Evolutionary conservation across 768 basidiomycete genomes (phyloP), one percentile per base, ranked within the genome.

Genomic region (Kwoniella heveanensis): DNA sequence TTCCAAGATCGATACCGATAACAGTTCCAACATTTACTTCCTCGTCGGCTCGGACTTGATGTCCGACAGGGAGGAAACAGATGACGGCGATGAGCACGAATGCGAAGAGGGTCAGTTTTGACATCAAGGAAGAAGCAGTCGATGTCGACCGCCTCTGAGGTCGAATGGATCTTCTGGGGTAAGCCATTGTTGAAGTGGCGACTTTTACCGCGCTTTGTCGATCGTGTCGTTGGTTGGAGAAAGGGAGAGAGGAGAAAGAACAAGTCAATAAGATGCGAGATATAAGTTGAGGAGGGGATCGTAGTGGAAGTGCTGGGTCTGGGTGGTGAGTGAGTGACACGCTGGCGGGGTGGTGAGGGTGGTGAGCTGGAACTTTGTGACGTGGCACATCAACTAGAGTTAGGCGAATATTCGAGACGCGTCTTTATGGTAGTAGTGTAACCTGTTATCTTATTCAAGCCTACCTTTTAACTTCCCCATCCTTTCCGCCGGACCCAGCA

Each of bases 1-100:
- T 96, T 83, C 92, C 92, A 83, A 95, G 83, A 84, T 95, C 92
- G 90, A 76, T 55, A 71, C 32, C 93, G 79, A 95, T 95, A 39
- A 95, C 92, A 37, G 90, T 89, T 60, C 93, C 92, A 80, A 90
- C 93, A 75, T 93, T 90, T 29, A 87, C 82, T 69, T 85, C 85
- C 62, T 84, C 82, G 68, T 80, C 81, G 36, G 88, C 88, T 69
- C 89, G 86, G 49, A 90, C 91, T 54, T 80, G 82, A 58, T 84
- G 85, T 30, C 83, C 83, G 39, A 85, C 82, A 19, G 90, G 88
- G 73, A 85, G 87, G 68, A 92, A 82, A 78, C 86, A 87, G 78
- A 91, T 76, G 77, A 92, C 73, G 61, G 91, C 89, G 65, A 91
- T 69, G 80, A 90, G 69, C 62, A 79, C 77, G 80, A 73, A 86